Conservation (phyloP, 2,329 filamentous ascomycete genomes). For the Tolypocladium endophyticum region DNA sequence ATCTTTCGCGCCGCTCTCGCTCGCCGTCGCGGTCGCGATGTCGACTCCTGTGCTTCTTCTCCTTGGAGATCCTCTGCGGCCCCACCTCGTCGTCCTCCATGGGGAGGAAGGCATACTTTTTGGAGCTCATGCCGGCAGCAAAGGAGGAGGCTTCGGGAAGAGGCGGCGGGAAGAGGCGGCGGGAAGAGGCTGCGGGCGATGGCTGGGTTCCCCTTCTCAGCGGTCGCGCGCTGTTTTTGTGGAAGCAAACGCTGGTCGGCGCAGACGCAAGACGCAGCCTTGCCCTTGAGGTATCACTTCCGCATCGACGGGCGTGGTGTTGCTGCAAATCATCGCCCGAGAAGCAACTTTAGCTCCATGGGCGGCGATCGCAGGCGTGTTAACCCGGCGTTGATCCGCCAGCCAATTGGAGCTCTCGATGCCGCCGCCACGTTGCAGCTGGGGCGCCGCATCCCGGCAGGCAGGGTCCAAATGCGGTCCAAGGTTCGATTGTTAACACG, state of each 20-base stretch:
- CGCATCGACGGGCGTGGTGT: background rate
- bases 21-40: conserved; percentile 21
- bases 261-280: background rate
- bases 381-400: conserved; percentile 11
- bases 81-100: conserved; percentile 57
- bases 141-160: background rate
- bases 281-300: background rate
- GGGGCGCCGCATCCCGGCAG: background rate
- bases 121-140: conserved; percentile 32
- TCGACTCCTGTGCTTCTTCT: conserved; percentile 34
- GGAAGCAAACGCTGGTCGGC: background rate
- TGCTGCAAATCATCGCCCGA: background rate
- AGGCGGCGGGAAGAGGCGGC: too few relatives aligned
- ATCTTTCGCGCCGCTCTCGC: conserved; percentile 16
- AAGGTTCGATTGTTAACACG: conserved; percentile 21
- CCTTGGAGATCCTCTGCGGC: conserved; percentile 39
- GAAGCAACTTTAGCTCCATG: background rate
- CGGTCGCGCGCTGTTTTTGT: background rate
- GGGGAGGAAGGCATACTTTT: conserved; percentile 56
- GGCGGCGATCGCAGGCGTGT: background rate
- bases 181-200: background rate
- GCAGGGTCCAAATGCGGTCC: background rate
- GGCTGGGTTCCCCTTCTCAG: background rate
- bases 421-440: conserved; percentile 1
- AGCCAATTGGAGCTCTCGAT: conserved; percentile 13